Percentiles rank a stretch among this genome's conserved stretches.
Evolutionary conservation across 106 monocot species (phyloP).

Genomic region (Alisma plantagoaquatica): DNA sequence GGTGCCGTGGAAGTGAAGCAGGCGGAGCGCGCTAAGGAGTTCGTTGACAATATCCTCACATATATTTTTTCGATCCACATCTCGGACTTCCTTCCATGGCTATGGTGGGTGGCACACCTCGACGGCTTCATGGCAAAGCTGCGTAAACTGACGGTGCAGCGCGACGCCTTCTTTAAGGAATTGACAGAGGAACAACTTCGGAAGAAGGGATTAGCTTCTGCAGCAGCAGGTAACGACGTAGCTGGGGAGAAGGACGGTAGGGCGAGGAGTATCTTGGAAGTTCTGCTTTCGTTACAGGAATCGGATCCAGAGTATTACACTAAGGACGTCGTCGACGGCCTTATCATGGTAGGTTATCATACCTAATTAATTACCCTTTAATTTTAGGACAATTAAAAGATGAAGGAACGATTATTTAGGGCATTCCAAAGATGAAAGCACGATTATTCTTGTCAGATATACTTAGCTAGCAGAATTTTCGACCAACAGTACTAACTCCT

Average conservation of each 20-base stretch:
- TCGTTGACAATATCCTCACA: too few relatives aligned
- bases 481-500: too few relatives aligned
- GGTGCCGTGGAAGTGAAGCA: not conserved
- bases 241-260: not conserved
- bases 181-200: constrained; percentile 7
- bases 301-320: not conserved
- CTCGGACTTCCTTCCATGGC: constrained; percentile 3
- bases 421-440: too few relatives aligned
- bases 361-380: too few relatives aligned
- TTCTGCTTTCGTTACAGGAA: not conserved
- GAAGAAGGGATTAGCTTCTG: not conserved
- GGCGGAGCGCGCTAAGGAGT: not conserved
- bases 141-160: not conserved
- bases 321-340: not conserved
- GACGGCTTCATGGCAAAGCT: constrained; percentile 1
- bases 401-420: too few relatives aligned
- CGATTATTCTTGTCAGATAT: too few relatives aligned
- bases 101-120: constrained; percentile 1
- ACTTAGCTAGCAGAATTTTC: too few relatives aligned
- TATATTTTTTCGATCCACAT: too few relatives aligned
- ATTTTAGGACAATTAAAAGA: too few relatives aligned
- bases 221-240: too few relatives aligned
- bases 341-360: not conserved
- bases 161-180: constrained; percentile 11
- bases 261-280: not conserved